Base-by-base conservation (phyloP, 78 protist genomes). In the Dictyostelium capitatum region DNA sequence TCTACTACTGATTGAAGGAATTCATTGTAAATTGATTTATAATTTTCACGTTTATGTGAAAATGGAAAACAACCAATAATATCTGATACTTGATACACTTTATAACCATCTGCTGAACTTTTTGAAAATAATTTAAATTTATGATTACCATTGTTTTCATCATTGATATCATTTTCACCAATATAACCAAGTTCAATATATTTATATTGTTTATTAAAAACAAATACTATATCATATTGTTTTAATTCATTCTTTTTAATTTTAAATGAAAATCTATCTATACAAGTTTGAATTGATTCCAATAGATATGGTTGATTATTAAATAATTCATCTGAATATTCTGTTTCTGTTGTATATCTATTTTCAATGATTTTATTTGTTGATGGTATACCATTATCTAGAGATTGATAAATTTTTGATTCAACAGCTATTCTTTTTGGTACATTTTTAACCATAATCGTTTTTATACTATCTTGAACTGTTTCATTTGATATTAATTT, bases 211-310 rank as follows among this genome's bases (percentile, higher is more conserved):
- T 28, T 28, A 62, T 62, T 62, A 62, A 25, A 62, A 23, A 62
- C 70, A 30, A 62, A 25, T 19, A 62, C 70, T 9, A 62, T 62
- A 62, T 62, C 70, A 23, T 11, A 62, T 25, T 4, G 17, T 62
- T 62, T 62, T 9, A 62, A 23, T 25, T 62, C 70, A 11, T 23
- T 23, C 5, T 19, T 30, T 23, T 62, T 62, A 62, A 62, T 62
- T 62, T n/a, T 25, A 62, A 62, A 62, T 62, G 70, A 62, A 62
- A 62, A 62, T 62, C 70, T 62, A 62, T 62, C 70, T 23, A 62
- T 62, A 62, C 70, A 62, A 10, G 70, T 62, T 62, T 62, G 70
- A 62, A 62, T 62, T 25, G 70, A 62, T n/a, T 62, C 70, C 2
- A 62, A 62, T 10, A 62, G 32, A 23, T 25, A 62, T 25, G 19